A percentile compares a stretch with the other conserved stretches of the same genome.
phyloP scores from a whole-genome alignment of 1,284 basidiomycete species.

The Retiboletus flavoniger region DNA sequence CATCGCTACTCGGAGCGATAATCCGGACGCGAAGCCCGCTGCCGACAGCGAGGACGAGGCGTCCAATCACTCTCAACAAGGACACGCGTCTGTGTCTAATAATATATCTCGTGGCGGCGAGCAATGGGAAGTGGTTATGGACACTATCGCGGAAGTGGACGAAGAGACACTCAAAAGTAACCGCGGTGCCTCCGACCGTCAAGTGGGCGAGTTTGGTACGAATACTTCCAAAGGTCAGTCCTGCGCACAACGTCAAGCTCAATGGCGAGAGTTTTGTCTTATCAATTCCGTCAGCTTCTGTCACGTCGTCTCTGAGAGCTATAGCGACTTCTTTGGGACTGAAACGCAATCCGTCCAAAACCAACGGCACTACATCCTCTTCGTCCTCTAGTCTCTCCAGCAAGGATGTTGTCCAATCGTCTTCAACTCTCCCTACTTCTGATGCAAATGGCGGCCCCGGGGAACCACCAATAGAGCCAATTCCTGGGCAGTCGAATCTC shows the following conservation, averaged over 20 bases:
- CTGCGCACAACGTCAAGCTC: not conserved
- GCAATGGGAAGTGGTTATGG: constrained; percentile 78
- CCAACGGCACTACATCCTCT: constrained; percentile 19
- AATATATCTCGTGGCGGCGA: constrained; percentile 56
- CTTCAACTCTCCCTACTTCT: constrained; percentile 50
- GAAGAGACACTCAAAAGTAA: constrained; percentile 41
- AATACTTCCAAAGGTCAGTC: constrained; percentile 59
- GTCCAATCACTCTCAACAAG: constrained; percentile 22
- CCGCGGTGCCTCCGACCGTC: constrained; percentile 26
- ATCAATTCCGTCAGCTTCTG: constrained; percentile 38
- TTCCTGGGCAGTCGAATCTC: constrained; percentile 56
- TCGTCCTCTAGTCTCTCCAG: constrained; percentile 30
- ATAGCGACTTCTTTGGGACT: constrained; percentile 69
- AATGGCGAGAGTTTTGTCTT: constrained; percentile 7
- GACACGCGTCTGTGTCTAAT: constrained; percentile 19
- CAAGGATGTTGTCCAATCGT: constrained; percentile 36
- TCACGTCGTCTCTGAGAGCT: constrained; percentile 66
- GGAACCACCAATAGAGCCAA: constrained; percentile 38
- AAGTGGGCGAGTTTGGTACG: constrained; percentile 65
- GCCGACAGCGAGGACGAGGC: constrained; percentile 35
- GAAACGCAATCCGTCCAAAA: constrained; percentile 46
- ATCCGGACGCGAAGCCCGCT: constrained; percentile 17
- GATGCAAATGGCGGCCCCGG: constrained; percentile 14
- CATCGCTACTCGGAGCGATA: constrained; percentile 49
- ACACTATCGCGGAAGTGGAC: constrained; percentile 63